Conservation (phyloP, 345 rosid species). For the Citrus hindsii region DNA sequence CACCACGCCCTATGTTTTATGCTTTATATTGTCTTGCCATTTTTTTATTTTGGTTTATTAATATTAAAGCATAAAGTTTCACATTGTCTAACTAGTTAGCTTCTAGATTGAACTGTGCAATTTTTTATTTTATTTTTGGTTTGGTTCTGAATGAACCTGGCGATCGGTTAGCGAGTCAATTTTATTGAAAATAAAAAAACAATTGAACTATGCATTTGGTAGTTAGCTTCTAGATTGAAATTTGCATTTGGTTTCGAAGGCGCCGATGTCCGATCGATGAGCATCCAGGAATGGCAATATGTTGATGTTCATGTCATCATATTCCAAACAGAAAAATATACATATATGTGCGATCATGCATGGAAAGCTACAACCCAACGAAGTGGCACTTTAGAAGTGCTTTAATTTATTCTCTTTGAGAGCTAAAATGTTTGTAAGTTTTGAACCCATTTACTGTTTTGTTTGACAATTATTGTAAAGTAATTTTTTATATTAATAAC, state of each 20-base stretch:
- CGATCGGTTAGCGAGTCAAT: too few relatives aligned
- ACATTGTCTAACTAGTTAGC: not conserved
- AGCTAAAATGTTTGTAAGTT: not conserved
- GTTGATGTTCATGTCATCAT: not conserved
- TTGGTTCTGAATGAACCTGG: too few relatives aligned
- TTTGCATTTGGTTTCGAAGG: not conserved
- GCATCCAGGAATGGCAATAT: not conserved
- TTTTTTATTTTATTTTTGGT: too few relatives aligned
- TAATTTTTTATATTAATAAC: too few relatives aligned
- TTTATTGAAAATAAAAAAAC: too few relatives aligned
- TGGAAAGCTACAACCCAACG: not conserved
- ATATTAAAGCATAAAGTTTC: not conserved
- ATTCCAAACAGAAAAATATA: not conserved
- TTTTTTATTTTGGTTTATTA: not conserved
- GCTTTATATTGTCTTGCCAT: not conserved
- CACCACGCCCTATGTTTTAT: not conserved
- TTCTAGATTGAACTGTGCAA: not conserved
- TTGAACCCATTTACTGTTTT: not conserved
- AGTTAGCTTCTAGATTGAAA: not conserved
- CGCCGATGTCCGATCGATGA: not conserved
- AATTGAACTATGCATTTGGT: not conserved
- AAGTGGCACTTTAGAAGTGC: not conserved
- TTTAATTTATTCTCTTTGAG: not conserved
- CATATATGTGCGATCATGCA: not conserved
- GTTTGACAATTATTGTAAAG: not conserved